Percentiles rank a stretch among this genome's conserved stretches.
These are phyloP conservation scores for Trichoderma guizhouense DNA, from an alignment of 2,329 filamentous ascomycete species.

Conservation along the genomic window DNA sequence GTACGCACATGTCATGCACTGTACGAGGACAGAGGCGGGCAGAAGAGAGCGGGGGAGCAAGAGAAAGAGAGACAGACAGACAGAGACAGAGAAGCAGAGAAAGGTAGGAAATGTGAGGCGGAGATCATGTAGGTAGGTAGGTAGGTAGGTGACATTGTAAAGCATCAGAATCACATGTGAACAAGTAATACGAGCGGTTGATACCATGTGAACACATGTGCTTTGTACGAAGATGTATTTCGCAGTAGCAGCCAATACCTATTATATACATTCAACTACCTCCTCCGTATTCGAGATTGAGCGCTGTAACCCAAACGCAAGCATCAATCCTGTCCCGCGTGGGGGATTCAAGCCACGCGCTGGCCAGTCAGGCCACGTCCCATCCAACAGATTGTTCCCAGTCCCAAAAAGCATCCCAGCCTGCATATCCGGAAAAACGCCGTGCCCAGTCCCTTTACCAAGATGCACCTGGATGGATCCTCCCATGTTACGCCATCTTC, in stretches of 20 bases:
- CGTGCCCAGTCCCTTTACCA: conserved; percentile 5
- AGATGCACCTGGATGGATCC: not conserved
- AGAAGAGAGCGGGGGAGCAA: too few relatives aligned
- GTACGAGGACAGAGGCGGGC: not conserved
- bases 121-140: not conserved
- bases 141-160: not conserved
- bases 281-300: not conserved
- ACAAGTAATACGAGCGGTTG: not conserved
- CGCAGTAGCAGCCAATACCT: not conserved
- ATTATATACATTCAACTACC: not conserved
- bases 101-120: not conserved
- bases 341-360: not conserved
- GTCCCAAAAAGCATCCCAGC: not conserved
- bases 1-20: not conserved
- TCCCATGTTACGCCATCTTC: conserved; percentile 10
- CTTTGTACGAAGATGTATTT: not conserved
- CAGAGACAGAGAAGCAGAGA: too few relatives aligned
- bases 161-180: not conserved
- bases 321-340: not conserved
- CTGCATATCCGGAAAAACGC: conserved; percentile 12
- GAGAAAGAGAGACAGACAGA: not conserved
- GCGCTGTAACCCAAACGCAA: not conserved
- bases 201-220: not conserved
- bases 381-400: conserved; percentile 1
- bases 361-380: conserved; percentile 4